Conservation (phyloP, 208 protist genomes). For the Angomonas desouzai region DNA sequence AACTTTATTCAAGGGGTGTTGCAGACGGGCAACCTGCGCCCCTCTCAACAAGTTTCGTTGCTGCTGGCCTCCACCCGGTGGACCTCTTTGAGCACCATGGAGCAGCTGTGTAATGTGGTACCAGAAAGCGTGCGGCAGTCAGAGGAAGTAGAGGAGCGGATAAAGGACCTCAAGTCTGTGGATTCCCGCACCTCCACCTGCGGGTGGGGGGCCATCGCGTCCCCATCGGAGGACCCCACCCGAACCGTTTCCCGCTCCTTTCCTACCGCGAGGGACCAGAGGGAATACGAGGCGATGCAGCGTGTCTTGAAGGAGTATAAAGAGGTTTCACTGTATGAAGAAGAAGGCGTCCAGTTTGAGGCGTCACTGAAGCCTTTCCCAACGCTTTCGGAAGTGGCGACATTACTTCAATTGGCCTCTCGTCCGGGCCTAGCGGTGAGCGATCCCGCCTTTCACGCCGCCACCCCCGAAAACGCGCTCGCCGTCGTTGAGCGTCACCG, state of each 20-base stretch:
- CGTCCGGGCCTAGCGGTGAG: constrained; percentile 3
- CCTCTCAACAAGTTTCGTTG: neutral
- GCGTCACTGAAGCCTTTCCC: constrained; percentile 3
- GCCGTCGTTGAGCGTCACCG: constrained; percentile 20
- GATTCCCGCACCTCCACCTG: neutral
- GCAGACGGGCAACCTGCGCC: neutral
- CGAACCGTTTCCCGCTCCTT: neutral
- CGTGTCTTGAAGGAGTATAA: neutral
- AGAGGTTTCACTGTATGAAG: neutral
- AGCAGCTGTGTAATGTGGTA: neutral
- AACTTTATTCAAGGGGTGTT: constrained; percentile 18
- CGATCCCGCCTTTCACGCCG: constrained; percentile 23
- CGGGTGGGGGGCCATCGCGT: neutral
- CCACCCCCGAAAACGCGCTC: constrained; percentile 20
- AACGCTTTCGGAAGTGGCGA: neutral
- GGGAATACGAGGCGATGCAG: constrained; percentile 5
- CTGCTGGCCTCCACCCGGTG: constrained; percentile 7
- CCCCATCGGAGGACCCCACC: neutral
- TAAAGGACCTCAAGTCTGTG: neutral
- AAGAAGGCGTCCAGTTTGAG: neutral
- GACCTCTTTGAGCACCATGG: neutral
- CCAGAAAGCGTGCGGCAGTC: neutral
- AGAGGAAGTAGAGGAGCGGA: neutral
- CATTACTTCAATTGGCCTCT: constrained; percentile 6
- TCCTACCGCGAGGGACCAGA: neutral